Percentiles rank a stretch among this genome's conserved stretches.
Evolutionary conservation across 2,329 filamentous ascomycete species (phyloP).

Genomic region (Fusarium verticillioides): DNA sequence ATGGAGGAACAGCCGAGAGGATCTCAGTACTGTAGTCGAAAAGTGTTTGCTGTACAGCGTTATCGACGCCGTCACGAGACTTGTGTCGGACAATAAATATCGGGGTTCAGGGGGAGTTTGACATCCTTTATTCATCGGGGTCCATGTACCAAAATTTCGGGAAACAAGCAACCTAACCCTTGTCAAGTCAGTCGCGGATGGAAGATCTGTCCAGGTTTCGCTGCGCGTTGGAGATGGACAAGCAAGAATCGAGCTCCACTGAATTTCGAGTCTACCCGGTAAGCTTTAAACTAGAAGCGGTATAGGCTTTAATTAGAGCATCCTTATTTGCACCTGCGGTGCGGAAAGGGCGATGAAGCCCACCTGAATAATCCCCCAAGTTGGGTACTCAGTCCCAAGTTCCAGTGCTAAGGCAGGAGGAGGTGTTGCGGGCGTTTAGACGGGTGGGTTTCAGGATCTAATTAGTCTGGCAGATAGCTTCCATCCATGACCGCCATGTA

Average conservation of each 20-base stretch:
- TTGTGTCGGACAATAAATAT: neutral
- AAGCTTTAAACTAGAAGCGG: slow-evolving; percentile 6
- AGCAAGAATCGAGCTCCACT: slow-evolving; percentile 3
- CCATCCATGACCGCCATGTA: neutral
- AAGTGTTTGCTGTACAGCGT: slow-evolving; percentile 1
- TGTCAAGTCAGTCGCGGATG: slow-evolving; percentile 34
- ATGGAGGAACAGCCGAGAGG: slow-evolving; percentile 1
- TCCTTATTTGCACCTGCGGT: neutral
- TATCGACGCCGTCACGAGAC: slow-evolving; percentile 19
- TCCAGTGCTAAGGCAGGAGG: neutral
- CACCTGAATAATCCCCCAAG: slow-evolving; percentile 1
- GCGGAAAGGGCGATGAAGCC: neutral
- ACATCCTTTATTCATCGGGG: slow-evolving; percentile 1
- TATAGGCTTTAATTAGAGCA: slow-evolving; percentile 22
- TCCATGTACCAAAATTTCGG: slow-evolving; percentile 32
- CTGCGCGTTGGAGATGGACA: slow-evolving; percentile 25
- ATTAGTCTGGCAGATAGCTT: neutral
- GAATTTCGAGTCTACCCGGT: neutral
- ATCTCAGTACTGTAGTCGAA: neutral
- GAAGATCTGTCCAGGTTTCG: slow-evolving; percentile 29
- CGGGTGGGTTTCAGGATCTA: neutral
- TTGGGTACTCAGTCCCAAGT: neutral
- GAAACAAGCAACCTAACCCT: slow-evolving; percentile 22
- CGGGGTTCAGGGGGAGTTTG: neutral
- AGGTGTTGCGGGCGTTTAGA: neutral